Evolutionary conservation across 2,329 filamentous ascomycete species (phyloP), one percentile per base, ranked within the genome.

Genomic region (Fusarium continuum): DNA sequence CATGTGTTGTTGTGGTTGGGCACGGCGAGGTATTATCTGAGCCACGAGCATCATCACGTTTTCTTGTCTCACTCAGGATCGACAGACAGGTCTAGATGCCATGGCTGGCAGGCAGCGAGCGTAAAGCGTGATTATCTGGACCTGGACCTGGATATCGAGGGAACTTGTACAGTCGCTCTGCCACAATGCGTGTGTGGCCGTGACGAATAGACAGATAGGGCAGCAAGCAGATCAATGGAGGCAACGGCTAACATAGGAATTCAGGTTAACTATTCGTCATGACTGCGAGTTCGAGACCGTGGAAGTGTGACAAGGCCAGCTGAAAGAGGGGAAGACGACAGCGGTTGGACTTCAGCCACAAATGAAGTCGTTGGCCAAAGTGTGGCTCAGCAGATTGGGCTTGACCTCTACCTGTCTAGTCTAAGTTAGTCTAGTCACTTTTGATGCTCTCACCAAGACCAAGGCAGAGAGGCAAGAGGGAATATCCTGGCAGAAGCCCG

Each of bases 131-230:
- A 29, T 43, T 3, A 14, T 29, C 28, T 29, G n/a, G n/a, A n/a
- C n/a, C n/a, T n/a, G n/a, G n/a, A n/a, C n/a, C n/a, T n/a, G n/a
- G n/a, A n/a, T n/a, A n/a, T n/a, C n/a, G 10, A 20, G 11, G 32
- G 4, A 29, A 23, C 36, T 20, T 14, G 4, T 16, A 35, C 3
- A 32, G 8, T 28, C 5, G 13, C 54, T 46, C 56, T 56, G 61
- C 61, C 61, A 64, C 61, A 41, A 14, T 25, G 55, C 55, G 47
- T 55, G 44, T 65, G 61, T 46, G 61, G 49, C 17, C 43, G 47
- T 55, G 59, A 62, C 46, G 43, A 52, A 23, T 5, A 20, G 13
- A 19, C n/a, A 11, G 26, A 36, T 16, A 13, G 28, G 20, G n/a
- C n/a, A 22, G 19, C 7, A 9, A n/a, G 23, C n/a, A 35, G 25